Conservation (phyloP, 2,329 filamentous ascomycete species). For the Fusarium sp. region DNA sequence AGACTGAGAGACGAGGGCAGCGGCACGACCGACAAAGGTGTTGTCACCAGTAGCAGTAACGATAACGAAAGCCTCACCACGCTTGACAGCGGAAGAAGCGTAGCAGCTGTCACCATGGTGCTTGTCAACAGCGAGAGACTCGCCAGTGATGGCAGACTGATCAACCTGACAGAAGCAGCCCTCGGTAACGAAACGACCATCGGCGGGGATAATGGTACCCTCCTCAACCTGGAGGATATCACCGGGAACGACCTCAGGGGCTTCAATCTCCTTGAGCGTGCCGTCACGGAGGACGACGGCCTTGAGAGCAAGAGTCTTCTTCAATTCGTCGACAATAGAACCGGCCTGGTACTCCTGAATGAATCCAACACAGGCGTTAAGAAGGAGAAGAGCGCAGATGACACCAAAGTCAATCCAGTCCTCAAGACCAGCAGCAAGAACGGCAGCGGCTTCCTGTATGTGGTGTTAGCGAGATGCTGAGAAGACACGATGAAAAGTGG, state of each 20-base stretch:
- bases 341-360: conserved; percentile 85
- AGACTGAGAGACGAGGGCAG: conserved; percentile 84
- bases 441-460: conserved; percentile 70
- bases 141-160: conserved; percentile 91
- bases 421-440: conserved; percentile 84
- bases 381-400: conserved; percentile 83
- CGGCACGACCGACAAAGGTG: conserved; percentile 90
- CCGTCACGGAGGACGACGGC: conserved; percentile 86
- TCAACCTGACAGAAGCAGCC: conserved; percentile 89
- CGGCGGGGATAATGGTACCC: conserved; percentile 89
- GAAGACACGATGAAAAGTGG: not conserved
- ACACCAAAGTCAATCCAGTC: conserved; percentile 96
- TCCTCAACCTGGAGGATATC: conserved; percentile 92
- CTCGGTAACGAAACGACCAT: conserved; percentile 86
- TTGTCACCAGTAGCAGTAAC: conserved; percentile 88
- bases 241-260: conserved; percentile 86
- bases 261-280: conserved; percentile 80
- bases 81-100: conserved; percentile 89
- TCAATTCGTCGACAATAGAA: conserved; percentile 89
- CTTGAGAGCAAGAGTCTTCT: conserved; percentile 90
- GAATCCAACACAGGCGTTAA: conserved; percentile 89
- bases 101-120: conserved; percentile 84
- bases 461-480: not conserved
- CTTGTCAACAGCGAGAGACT: conserved; percentile 92
- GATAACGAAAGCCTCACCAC: conserved; percentile 86